A percentile compares a stretch with the other conserved stretches of the same genome.
These are phyloP conservation scores for Posidonia australis DNA, from an alignment of 106 monocot genomes.

Conservation along the genomic window DNA sequence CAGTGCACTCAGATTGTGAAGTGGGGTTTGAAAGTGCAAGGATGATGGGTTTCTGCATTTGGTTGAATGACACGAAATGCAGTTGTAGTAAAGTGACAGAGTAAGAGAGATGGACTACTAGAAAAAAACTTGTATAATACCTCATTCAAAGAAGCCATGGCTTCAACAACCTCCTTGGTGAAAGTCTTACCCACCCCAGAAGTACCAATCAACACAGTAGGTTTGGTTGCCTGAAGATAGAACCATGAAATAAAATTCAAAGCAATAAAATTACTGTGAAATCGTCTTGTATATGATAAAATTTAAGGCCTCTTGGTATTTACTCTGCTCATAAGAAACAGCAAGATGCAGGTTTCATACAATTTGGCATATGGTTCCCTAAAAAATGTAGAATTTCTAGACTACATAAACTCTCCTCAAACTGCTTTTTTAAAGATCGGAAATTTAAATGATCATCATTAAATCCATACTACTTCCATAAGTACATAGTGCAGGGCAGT, in stretches of 20 bases:
- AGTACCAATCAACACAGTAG: slow-evolving; percentile 67
- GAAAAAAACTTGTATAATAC: slow-evolving; percentile 11
- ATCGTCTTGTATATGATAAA: background rate
- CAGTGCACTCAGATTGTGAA: slow-evolving; percentile 81
- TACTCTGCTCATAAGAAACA: too few relatives aligned
- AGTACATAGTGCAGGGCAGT: too few relatives aligned
- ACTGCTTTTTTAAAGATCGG: too few relatives aligned
- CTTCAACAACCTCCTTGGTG: slow-evolving; percentile 78
- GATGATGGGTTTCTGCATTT: slow-evolving; percentile 63
- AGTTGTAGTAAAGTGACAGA: background rate
- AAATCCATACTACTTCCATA: too few relatives aligned
- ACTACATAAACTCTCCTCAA: too few relatives aligned
- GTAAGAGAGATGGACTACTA: background rate
- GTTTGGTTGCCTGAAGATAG: slow-evolving; percentile 41
- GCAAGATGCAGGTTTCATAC: too few relatives aligned
- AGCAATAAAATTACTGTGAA: background rate
- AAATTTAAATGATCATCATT: too few relatives aligned
- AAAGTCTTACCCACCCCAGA: slow-evolving; percentile 72
- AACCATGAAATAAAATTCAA: background rate
- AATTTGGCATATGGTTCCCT: too few relatives aligned
- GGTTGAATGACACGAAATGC: background rate
- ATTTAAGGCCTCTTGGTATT: background rate
- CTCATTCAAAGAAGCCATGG: slow-evolving; percentile 79
- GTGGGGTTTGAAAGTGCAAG: slow-evolving; percentile 87
- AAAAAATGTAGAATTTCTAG: too few relatives aligned